Evolutionary conservation across 2,329 filamentous ascomycete species (phyloP), one percentile per base, ranked within the genome.

Genomic region (Diaporthe sp.): DNA sequence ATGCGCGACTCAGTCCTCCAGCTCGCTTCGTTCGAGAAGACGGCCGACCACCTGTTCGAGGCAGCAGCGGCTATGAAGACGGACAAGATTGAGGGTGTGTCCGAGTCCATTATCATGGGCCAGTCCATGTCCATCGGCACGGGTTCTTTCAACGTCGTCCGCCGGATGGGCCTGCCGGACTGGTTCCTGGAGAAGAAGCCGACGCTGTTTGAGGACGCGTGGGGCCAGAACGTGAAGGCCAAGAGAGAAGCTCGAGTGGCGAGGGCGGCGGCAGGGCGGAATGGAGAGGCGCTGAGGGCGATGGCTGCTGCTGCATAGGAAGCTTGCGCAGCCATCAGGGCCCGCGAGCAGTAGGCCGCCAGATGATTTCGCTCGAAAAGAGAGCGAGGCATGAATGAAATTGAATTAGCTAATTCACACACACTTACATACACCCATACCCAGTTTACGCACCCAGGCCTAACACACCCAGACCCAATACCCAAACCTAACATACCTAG

Each of bases 71-170:
- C 93, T 73, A 97, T 97, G 89, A 98, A 98, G 87, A 93, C 91
- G 38, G 97, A 99, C 85, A 89, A 91, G 77, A 97, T 99, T 76
- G 94, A 98, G 83, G 97, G 97, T 79, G 97, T 99, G 13, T 94
- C 91, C 72, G 97, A 99, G 85, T 97, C 95, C 84, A 98, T 99
- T 81, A 99, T 99, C 82, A 97, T 98, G 93, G 97, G 97, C 22
- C 96, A 98, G 87, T 96, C 93, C 55, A 97, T 98, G 90, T 90
- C 90, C 58, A 88, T 99, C 47, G 97, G 97, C 8, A 99, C 97
- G 0, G 97, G 97, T 6, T 93, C 94, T 2, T 97, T 98, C 89
- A 93, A 97, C 81, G 94, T 98, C 33, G 94, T 98, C 4, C 87
- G 96, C 57, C 89, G 91, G 74, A 84, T 98, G 77, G 93, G 93